Conservation (phyloP, 345 rosid genomes). For the Litchi chinensis region DNA sequence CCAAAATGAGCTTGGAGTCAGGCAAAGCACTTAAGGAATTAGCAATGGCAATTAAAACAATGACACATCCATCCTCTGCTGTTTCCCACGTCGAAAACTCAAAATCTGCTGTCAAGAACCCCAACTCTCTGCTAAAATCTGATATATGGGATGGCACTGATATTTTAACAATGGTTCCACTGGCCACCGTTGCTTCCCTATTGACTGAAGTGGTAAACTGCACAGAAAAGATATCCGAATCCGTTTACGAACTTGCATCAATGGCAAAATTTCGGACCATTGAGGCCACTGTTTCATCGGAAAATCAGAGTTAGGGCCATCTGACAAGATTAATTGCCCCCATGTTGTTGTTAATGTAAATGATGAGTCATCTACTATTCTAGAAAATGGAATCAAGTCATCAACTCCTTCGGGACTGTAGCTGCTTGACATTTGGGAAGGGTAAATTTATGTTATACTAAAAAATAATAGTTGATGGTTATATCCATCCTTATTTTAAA, state of each 20-base stretch:
- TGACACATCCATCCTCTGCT: constrained; percentile 42
- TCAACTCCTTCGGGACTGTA: background rate
- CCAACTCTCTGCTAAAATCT: constrained; percentile 50
- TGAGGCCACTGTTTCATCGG: constrained; percentile 29
- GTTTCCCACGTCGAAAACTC: constrained; percentile 47
- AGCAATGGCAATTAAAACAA: constrained; percentile 46
- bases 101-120: constrained; percentile 34
- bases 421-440: background rate
- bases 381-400: constrained; percentile 2
- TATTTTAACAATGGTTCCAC: constrained; percentile 38
- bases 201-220: constrained; percentile 52
- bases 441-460: constrained; percentile 1
- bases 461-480: background rate
- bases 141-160: constrained; percentile 46
- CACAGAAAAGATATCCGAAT: constrained; percentile 55
- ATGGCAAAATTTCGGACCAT: constrained; percentile 44
- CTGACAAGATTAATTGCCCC: background rate
- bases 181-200: constrained; percentile 53
- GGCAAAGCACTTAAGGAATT: constrained; percentile 62
- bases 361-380: background rate
- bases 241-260: constrained; percentile 54
- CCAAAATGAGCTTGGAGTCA: constrained; percentile 48
- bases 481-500: background rate
- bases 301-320: constrained; percentile 16
- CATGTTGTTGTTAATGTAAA: constrained; percentile 20